phyloP scores from a whole-genome alignment of 345 rosid species.

The Xanthoceras sorbifolium region DNA sequence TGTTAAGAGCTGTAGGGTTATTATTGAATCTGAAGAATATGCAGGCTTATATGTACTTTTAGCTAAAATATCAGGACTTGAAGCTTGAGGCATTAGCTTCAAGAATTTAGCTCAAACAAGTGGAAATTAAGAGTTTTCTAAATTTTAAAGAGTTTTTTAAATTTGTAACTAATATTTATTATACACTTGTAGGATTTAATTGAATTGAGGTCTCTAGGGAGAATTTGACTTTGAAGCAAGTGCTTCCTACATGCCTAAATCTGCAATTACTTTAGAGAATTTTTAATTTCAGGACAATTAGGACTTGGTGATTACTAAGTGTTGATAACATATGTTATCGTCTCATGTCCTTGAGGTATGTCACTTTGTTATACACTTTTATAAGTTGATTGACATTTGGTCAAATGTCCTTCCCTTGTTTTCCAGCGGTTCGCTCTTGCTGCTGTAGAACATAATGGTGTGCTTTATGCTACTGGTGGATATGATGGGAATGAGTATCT shows the following conservation, averaged over 20 bases:
- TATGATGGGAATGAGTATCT: conserved; percentile 54
- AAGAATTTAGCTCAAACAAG: neutral
- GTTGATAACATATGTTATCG: neutral
- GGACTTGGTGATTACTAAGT: too few species aligned
- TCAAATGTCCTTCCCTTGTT: conserved; percentile 20
- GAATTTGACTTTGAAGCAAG: neutral
- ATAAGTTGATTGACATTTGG: neutral
- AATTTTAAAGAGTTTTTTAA: neutral
- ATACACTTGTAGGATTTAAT: neutral
- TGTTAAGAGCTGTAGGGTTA: neutral
- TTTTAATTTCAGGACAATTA: too few species aligned
- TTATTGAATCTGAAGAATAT: neutral
- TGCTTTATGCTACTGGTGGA: conserved; percentile 77
- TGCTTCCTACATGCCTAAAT: too few species aligned
- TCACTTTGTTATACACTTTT: neutral
- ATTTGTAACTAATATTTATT: neutral
- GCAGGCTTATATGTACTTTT: neutral
- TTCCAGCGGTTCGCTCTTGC: conserved; percentile 77
- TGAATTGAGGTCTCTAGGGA: neutral
- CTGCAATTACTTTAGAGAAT: too few species aligned
- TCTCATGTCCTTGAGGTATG: neutral
- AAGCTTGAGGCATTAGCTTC: neutral
- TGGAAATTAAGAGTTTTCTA: neutral
- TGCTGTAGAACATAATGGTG: conserved; percentile 60
- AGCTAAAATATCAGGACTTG: neutral